Conservation (phyloP, 345 rosid species). For the Pseudoturritis turrita region DNA sequence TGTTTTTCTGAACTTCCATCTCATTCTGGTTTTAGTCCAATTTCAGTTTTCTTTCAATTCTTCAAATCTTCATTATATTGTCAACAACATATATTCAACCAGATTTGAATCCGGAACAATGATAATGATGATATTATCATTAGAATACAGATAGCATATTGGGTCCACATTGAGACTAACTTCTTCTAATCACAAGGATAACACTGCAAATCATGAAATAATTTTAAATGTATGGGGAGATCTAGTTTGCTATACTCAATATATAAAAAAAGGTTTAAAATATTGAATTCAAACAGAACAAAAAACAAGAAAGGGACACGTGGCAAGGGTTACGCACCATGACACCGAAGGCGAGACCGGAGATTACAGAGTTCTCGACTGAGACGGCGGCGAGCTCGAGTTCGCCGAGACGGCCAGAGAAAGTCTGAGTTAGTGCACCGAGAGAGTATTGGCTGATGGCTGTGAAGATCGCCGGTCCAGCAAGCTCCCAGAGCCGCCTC, state of each 20-base stretch:
- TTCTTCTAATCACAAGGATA: not conserved
- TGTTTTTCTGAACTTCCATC: no score
- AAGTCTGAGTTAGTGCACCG: slow-evolving; percentile 87
- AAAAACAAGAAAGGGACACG: not conserved
- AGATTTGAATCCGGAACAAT: no score
- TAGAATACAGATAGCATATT: no score
- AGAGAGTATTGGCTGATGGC: slow-evolving; percentile 73
- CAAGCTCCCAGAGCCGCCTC: slow-evolving; percentile 66
- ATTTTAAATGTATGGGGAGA: not conserved
- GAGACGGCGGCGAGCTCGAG: slow-evolving; percentile 85
- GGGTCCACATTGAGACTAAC: no score
- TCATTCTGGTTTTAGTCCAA: no score
- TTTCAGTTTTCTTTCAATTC: no score
- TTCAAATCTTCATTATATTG: no score
- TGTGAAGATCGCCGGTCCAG: slow-evolving; percentile 89
- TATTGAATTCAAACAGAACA: not conserved
- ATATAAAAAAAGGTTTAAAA: not conserved
- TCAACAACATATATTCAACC: no score
- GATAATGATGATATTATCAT: no score
- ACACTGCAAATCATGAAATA: not conserved
- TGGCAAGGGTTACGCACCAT: slow-evolving; percentile 47
- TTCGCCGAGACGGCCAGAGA: slow-evolving; percentile 69
- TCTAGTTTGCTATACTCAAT: not conserved
- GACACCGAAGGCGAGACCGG: slow-evolving; percentile 82
- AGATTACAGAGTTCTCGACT: slow-evolving; percentile 81